A percentile compares a stretch with the other conserved stretches of the same genome.
Evolutionary conservation across 75 land plant species (phyloP).

Genomic region (Pseudotsuga menziesii): DNA sequence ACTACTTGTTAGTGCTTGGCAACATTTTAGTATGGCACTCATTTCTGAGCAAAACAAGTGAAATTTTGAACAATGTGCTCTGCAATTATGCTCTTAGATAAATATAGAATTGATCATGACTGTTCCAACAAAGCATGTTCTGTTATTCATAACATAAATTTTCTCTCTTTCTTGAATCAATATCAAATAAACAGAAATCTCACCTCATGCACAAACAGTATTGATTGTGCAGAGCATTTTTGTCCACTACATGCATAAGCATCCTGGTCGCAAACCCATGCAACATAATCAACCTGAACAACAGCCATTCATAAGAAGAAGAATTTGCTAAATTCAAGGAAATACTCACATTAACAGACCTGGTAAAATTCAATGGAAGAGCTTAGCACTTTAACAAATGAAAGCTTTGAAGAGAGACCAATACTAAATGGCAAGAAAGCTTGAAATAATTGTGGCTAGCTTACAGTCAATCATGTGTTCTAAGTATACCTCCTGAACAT

Average conservation of each 20-base stretch:
- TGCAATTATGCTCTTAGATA: no score
- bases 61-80: background rate
- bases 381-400: background rate
- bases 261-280: slow-evolving; percentile 99
- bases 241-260: slow-evolving; percentile 99
- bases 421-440: background rate
- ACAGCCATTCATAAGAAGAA: background rate
- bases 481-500: slow-evolving; percentile 78
- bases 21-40: background rate
- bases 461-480: background rate
- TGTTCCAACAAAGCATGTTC: background rate
- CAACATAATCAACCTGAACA: slow-evolving; percentile 90
- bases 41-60: background rate
- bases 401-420: background rate
- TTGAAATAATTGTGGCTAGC: background rate
- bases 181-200: background rate
- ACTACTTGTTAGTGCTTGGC: background rate
- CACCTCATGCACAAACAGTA: slow-evolving; percentile 96
- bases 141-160: background rate
- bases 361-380: background rate
- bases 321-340: background rate
- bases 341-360: background rate
- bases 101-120: background rate
- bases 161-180: no score
- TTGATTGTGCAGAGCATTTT: slow-evolving; percentile 97